Conservation (phyloP, 139 green algal genomes). For the Monoraphidium neglectum region DNA sequence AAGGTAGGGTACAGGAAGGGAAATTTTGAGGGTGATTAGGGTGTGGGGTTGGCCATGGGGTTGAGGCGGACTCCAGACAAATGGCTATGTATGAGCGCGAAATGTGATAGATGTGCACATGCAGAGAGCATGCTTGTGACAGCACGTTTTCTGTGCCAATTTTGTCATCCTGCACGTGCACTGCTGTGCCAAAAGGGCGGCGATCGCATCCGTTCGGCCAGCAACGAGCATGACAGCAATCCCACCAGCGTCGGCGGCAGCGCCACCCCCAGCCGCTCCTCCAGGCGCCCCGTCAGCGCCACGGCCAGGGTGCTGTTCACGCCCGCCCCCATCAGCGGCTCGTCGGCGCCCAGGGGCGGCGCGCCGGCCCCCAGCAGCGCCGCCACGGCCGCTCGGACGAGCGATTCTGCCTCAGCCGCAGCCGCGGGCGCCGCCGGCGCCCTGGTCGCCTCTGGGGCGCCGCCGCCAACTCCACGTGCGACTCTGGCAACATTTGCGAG, state of each 20-base stretch:
- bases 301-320: slow-evolving; percentile 57
- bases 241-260: slow-evolving; percentile 46
- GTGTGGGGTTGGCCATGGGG: neutral
- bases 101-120: neutral
- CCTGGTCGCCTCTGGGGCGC: too few relatives aligned
- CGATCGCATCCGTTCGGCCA: too few relatives aligned
- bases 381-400: slow-evolving; percentile 43
- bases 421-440: too few relatives aligned
- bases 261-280: slow-evolving; percentile 24
- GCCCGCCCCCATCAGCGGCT: slow-evolving; percentile 49
- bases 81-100: neutral
- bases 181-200: neutral
- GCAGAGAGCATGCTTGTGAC: neutral
- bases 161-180: too few relatives aligned
- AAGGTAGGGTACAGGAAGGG: neutral
- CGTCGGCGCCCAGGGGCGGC: neutral
- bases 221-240: too few relatives aligned
- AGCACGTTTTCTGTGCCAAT: neutral
- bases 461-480: too few relatives aligned
- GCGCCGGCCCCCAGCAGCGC: too few relatives aligned
- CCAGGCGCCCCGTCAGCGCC: slow-evolving; percentile 38
- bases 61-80: neutral
- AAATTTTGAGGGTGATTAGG: neutral
- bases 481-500: too few relatives aligned
- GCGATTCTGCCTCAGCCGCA: slow-evolving; percentile 31